Evolutionary conservation across 345 rosid species (phyloP), one percentile per base, ranked within the genome.

Genomic region (Hibiscus syriacus): DNA sequence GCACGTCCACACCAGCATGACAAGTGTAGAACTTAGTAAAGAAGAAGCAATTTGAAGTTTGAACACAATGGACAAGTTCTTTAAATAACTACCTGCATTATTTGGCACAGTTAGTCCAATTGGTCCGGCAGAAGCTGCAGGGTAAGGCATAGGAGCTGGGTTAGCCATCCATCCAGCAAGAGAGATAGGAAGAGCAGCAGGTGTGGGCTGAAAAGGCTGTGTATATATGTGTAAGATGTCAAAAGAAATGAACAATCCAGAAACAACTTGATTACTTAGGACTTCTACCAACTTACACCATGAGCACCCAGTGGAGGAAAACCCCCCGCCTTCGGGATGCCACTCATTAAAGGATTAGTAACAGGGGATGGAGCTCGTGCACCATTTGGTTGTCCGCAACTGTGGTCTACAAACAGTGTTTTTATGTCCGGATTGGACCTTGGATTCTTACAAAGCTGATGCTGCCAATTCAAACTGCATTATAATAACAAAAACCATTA

Each of bases 391-490:
- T 76, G 88, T 65, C 90, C 90, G 67, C 96, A 90, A 65, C 77
- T 84, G 36, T 86, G 93, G 77, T 90, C 97, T 12, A 90, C 85
- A 79, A 90, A 90, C 50, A 86, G 82, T 52, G 94, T 86, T 81
- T 85, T 90, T 68, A 81, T 83, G 79, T 90, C 97, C 46, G 97
- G 97, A 74, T 81, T 86, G 41, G 81, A 61, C 88, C 92, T 90
- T 19, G 92, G 90, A 70, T 82, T 87, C 81, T 86, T 86, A 78
- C 94, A 87, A 67, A 86, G 86, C 74, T 86, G 92, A 77, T 87
- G 94, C 82, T 90, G 97, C 92, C 94, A 88, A 81, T 90, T 88
- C 68, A 90, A 82, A 78, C 97, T 88, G 84, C 78, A 73, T 63
- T 70, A 58, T 29, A 72, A 32, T 17, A 11, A 14, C 11, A 60